These are phyloP conservation scores for Cystobasidiaceae sp. DNA, from an alignment of 1,284 basidiomycete species.

Conservation along the genomic window DNA sequence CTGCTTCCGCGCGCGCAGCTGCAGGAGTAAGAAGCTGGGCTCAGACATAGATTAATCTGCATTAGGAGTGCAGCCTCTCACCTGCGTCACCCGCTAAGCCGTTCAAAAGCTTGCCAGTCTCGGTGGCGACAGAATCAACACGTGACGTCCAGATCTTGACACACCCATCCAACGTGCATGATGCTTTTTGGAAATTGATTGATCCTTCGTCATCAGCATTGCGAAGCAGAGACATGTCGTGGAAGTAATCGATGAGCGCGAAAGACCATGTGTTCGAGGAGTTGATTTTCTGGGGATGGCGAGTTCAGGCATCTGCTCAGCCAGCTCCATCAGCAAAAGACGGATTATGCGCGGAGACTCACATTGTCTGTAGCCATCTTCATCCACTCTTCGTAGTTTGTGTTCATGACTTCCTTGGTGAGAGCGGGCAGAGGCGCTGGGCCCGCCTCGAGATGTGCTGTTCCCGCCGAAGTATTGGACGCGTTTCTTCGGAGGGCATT, in stretches of 20 bases:
- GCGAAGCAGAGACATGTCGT: constrained; percentile 93
- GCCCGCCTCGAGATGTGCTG: background rate
- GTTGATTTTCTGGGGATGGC: constrained; percentile 98
- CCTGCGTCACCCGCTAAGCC: constrained; percentile 65
- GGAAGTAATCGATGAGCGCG: constrained; percentile 97
- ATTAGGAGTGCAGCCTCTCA: constrained; percentile 46
- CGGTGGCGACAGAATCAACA: constrained; percentile 93
- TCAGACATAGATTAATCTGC: background rate
- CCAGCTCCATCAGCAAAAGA: too few species aligned
- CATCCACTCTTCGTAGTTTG: constrained; percentile 89
- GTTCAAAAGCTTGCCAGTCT: constrained; percentile 90
- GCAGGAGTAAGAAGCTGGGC: background rate
- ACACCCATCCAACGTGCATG: constrained; percentile 94
- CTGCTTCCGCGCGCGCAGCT: constrained; percentile 24
- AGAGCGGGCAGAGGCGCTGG: constrained; percentile 1
- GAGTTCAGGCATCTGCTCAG: too few species aligned
- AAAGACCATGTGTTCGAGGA: constrained; percentile 97
- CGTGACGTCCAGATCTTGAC: constrained; percentile 99
- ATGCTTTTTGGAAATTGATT: constrained; percentile 98
- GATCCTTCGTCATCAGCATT: constrained; percentile 78
- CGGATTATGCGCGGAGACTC: constrained; percentile 49
- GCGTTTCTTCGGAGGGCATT: constrained; percentile 5
- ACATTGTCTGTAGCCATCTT: constrained; percentile 99
- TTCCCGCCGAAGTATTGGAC: background rate
- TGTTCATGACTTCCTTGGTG: constrained; percentile 31